Percentiles rank a stretch among this genome's conserved stretches.
Conservation (phyloP, 768 basidiomycete genomes). For the Hypholoma sublateritium region DNA sequence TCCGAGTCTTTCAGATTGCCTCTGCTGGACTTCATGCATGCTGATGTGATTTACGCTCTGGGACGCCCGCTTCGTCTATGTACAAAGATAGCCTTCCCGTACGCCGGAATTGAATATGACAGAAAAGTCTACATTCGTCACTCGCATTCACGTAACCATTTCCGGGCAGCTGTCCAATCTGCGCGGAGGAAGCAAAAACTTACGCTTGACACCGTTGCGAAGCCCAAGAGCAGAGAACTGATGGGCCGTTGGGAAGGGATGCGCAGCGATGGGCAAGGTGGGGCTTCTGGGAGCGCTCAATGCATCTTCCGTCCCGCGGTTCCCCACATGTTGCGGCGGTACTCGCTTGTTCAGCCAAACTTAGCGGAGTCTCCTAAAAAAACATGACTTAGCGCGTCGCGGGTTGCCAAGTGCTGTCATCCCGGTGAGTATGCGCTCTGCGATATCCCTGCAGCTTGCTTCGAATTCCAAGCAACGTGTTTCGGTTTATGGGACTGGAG, state of each 20-base stretch:
- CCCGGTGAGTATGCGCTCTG: neutral
- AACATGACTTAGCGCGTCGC: constrained; percentile 4
- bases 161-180: neutral
- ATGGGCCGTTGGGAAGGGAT: neutral
- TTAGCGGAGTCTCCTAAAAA: neutral
- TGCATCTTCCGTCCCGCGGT: neutral
- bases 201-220: constrained; percentile 1
- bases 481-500: constrained; percentile 3
- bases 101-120: constrained; percentile 5
- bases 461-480: constrained; percentile 9
- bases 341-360: neutral
- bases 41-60: constrained; percentile 1
- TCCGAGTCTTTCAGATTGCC: constrained; percentile 5
- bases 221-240: neutral
- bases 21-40: constrained; percentile 6
- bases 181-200: neutral
- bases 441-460: neutral
- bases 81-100: neutral
- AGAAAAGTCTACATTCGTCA: constrained; percentile 8
- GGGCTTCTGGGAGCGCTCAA: neutral
- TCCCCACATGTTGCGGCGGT: neutral
- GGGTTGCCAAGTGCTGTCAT: constrained; percentile 4
- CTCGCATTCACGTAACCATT: constrained; percentile 1
- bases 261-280: neutral
- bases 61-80: constrained; percentile 2